phyloP scores from a whole-genome alignment of 148 eudicot genomes.

The Mesembryanthemum crystallinum region DNA sequence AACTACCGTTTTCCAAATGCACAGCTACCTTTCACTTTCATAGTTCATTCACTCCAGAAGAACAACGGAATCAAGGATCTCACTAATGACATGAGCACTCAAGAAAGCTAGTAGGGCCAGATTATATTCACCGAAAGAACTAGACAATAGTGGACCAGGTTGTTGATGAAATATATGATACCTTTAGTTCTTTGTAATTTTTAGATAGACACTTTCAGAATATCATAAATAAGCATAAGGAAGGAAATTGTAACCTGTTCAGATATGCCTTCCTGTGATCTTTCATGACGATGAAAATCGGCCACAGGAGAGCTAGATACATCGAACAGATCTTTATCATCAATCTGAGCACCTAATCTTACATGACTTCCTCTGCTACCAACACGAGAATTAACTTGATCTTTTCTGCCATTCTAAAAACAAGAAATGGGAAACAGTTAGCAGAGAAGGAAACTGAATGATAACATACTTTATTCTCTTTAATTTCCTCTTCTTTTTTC shows the following conservation, averaged over 20 bases:
- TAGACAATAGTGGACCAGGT: not conserved
- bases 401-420: slow-evolving; percentile 54
- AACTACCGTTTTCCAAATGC: too few relatives aligned
- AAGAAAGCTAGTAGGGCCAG: too few relatives aligned
- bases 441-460: slow-evolving; percentile 7
- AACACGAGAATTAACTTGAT: slow-evolving; percentile 33
- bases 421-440: not conserved
- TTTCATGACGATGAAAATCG: slow-evolving; percentile 74
- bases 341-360: slow-evolving; percentile 42
- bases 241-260: slow-evolving; percentile 47
- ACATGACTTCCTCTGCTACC: slow-evolving; percentile 45
- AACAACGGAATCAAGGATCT: too few relatives aligned
- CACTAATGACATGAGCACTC: too few relatives aligned
- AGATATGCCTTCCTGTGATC: slow-evolving; percentile 46
- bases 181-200: not conserved
- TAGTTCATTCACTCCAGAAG: not conserved
- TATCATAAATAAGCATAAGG: not conserved
- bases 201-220: not conserved
- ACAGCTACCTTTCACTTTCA: not conserved
- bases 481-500: too few relatives aligned
- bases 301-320: slow-evolving; percentile 53
- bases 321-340: slow-evolving; percentile 43
- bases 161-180: not conserved
- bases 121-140: too few relatives aligned
- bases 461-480: not conserved